phyloP scores from a whole-genome alignment of 2,329 filamentous ascomycete species.

The Ophiostoma perfectum region DNA sequence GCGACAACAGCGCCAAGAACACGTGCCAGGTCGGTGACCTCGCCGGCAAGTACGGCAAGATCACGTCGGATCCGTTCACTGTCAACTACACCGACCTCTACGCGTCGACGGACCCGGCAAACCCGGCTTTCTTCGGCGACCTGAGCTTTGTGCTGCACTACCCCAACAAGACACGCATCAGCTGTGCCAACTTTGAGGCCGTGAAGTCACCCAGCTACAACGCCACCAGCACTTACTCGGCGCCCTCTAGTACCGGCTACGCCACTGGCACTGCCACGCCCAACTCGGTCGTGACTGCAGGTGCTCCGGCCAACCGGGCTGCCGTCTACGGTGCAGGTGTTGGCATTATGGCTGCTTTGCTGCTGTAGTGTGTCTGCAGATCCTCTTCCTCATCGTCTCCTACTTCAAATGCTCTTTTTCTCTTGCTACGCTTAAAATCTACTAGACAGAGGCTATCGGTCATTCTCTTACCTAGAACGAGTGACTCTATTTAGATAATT shows the following conservation, averaged over 20 bases:
- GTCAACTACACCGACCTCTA: slow-evolving; percentile 52
- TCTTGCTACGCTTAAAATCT: too few species aligned
- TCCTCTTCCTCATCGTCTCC: too few species aligned
- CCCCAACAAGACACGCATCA: slow-evolving; percentile 57
- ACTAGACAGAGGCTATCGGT: too few species aligned
- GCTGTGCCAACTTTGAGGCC: slow-evolving; percentile 55
- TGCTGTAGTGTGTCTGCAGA: slow-evolving; percentile 10
- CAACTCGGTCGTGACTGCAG: neutral
- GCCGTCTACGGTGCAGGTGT: slow-evolving; percentile 14
- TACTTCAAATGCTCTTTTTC: too few species aligned
- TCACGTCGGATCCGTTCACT: slow-evolving; percentile 47
- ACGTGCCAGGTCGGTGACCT: slow-evolving; percentile 74
- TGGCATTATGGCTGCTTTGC: slow-evolving; percentile 6
- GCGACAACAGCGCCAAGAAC: slow-evolving; percentile 51
- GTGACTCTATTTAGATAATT: too few species aligned
- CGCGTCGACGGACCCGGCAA: slow-evolving; percentile 47
- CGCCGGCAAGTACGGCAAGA: slow-evolving; percentile 65
- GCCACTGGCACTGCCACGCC: neutral
- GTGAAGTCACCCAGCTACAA: slow-evolving; percentile 19
- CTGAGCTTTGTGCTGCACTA: slow-evolving; percentile 60
- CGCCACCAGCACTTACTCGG: slow-evolving; percentile 23
- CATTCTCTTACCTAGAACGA: neutral
- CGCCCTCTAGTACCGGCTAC: neutral
- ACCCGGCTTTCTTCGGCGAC: slow-evolving; percentile 58
- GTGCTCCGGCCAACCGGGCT: slow-evolving; percentile 9